Evolutionary conservation across 140 eudicot genomes (phyloP), one percentile per base, ranked within the genome.

Genomic region (Ambrosia hybrid): DNA sequence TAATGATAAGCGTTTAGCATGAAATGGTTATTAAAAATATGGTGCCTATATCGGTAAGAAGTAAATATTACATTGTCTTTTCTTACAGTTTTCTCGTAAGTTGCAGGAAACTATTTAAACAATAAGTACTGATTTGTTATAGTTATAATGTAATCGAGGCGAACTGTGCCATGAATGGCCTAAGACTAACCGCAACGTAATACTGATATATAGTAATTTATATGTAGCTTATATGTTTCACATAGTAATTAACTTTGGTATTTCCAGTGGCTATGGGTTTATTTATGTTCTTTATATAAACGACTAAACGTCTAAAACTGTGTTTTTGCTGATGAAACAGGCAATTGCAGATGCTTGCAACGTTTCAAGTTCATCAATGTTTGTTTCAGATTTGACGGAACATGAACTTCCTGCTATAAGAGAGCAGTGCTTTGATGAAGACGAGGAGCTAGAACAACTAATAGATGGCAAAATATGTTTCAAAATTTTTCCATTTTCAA

Each of bases 301-400:
- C 38, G 39, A 39, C 66, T n/a, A n/a, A 17, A 61, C 34, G 34
- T 30, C 34, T 30, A 30, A 12, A 45, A 45, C 55, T 12, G 3
- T 60, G 26, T 82, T 36, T 56, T 69, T 68, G 52, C 59, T 36
- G 15, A 61, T 69, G 68, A 52, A 55, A 65, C 82, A 89, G 98
- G 98, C 98, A 4, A 74, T 93, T 78, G 97, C 91, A 45, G 73
- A 82, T 76, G 97, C 98, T 61, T 83, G 97, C 84, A 80, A 85
- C 68, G 87, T 87, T 79, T 77, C 85, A 64, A 88, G 83, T 77
- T 84, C 87, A 55, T 62, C 65, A 33, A 15, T 68, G 11, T 68
- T 79, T 71, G 78, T 16, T 74, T 62, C 94, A 16, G 92, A 82
- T 66, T 81, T 90, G 70, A 81, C 72, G 53, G 93, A 83, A 76